phyloP scores from a whole-genome alignment of 768 basidiomycete species.

The Mycena capillaripes region DNA sequence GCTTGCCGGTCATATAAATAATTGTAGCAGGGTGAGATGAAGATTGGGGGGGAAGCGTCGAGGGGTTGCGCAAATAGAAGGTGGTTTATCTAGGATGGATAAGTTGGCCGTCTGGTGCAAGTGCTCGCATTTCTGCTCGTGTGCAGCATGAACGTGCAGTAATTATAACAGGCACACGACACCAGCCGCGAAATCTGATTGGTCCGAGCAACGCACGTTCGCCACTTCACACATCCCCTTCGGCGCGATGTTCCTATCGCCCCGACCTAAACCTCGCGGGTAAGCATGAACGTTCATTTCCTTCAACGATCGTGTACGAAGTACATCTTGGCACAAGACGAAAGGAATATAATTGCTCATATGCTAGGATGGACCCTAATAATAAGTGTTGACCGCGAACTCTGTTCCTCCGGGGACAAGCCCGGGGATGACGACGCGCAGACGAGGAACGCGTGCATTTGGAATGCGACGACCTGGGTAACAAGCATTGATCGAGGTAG shows the following conservation, averaged over 20 bases:
- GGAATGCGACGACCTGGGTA: slow-evolving; percentile 48
- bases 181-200: not conserved
- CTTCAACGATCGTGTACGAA: not conserved
- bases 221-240: not conserved
- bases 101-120: not conserved
- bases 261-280: not conserved
- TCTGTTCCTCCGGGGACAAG: slow-evolving; percentile 42
- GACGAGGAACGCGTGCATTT: slow-evolving; percentile 41
- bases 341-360: not conserved
- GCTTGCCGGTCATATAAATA: slow-evolving; percentile 14
- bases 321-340: not conserved
- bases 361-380: slow-evolving; percentile 30
- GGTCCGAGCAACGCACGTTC: slow-evolving; percentile 20
- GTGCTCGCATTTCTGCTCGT: slow-evolving; percentile 20
- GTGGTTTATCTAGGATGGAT: slow-evolving; percentile 16
- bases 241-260: not conserved
- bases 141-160: slow-evolving; percentile 21
- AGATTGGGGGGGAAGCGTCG: not conserved
- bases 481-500: not conserved
- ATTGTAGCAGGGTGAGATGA: not conserved
- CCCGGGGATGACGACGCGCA: slow-evolving; percentile 42
- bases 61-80: slow-evolving; percentile 12
- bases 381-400: slow-evolving; percentile 46
- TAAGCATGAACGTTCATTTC: slow-evolving; percentile 22
- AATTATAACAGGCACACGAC: slow-evolving; percentile 19